Conservation (phyloP, 1,284 basidiomycete genomes). For the Apiotrichum laibachii region DNA sequence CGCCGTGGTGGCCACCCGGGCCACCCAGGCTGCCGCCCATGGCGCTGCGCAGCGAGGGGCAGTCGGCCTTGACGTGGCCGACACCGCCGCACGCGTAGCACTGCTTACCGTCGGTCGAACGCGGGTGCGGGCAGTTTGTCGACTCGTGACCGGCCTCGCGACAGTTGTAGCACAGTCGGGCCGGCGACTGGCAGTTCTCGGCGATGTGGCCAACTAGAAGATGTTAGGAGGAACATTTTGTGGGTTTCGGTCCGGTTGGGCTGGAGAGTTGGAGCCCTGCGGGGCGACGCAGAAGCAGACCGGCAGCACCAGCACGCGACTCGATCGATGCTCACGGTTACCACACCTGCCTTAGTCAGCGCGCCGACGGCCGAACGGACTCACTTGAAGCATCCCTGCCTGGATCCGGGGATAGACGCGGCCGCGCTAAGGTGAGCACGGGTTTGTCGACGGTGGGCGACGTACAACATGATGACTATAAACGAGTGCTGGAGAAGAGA, state of each 20-base stretch:
- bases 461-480: conserved; percentile 16
- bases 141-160: conserved; percentile 86
- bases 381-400: conserved; percentile 51
- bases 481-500: not conserved
- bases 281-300: not conserved
- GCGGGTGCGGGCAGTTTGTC: conserved; percentile 76
- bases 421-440: conserved; percentile 26
- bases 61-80: conserved; percentile 66
- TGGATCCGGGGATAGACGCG: conserved; percentile 43
- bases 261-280: not conserved
- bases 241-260: too few species aligned
- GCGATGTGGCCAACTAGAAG: conserved; percentile 78
- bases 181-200: conserved; percentile 79
- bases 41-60: conserved; percentile 67
- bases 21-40: conserved; percentile 55
- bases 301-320: too few species aligned
- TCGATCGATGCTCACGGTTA: conserved; percentile 6
- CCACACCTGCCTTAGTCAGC: conserved; percentile 8
- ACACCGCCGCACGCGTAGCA: conserved; percentile 76
- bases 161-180: conserved; percentile 88
- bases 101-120: conserved; percentile 71
- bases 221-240: not conserved
- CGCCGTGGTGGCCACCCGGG: conserved; percentile 47
- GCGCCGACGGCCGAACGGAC: conserved; percentile 6
- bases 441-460: not conserved